phyloP scores from a whole-genome alignment of 495 filamentous ascomycete genomes.

The Sabuloglossum arenarium region DNA sequence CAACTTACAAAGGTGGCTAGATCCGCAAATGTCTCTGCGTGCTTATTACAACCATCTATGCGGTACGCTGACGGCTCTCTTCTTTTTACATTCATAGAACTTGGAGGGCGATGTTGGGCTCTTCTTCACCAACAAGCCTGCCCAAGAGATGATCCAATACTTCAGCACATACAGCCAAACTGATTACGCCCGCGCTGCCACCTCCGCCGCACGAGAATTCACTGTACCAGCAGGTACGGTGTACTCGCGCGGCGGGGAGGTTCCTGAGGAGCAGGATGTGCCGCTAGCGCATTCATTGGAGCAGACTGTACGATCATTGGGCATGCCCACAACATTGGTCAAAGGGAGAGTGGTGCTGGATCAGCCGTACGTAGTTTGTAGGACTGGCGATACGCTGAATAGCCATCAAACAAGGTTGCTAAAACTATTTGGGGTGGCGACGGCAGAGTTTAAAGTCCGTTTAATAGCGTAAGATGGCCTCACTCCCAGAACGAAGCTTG shows the following conservation, averaged over 20 bases:
- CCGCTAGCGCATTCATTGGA: slow-evolving; percentile 73
- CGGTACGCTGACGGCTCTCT: not conserved
- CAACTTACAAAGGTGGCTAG: slow-evolving; percentile 22
- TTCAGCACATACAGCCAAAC: slow-evolving; percentile 43
- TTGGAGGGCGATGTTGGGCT: slow-evolving; percentile 71
- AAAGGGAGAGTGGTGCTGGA: slow-evolving; percentile 78
- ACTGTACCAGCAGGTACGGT: slow-evolving; percentile 58
- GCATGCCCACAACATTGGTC: slow-evolving; percentile 67
- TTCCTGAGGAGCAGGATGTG: slow-evolving; percentile 60
- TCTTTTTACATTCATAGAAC: slow-evolving; percentile 19
- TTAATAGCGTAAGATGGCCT: slow-evolving; percentile 37
- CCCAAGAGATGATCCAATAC: slow-evolving; percentile 39
- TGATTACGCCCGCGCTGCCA: slow-evolving; percentile 83
- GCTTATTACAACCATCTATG: not conserved
- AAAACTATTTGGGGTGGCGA: slow-evolving; percentile 80
- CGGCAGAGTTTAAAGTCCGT: slow-evolving; percentile 69
- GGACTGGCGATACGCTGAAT: slow-evolving; percentile 62
- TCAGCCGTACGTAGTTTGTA: slow-evolving; percentile 52
- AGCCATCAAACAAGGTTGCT: slow-evolving; percentile 75
- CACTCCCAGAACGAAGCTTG: not conserved
- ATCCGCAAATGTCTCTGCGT: not conserved
- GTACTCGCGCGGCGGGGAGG: slow-evolving; percentile 53
- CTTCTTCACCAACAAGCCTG: slow-evolving; percentile 62
- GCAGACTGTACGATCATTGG: slow-evolving; percentile 65
- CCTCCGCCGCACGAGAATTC: slow-evolving; percentile 48